A percentile compares a stretch with the other conserved stretches of the same genome.
Conservation (phyloP, 2,329 filamentous ascomycete genomes). For the Calonectria honghensis region DNA sequence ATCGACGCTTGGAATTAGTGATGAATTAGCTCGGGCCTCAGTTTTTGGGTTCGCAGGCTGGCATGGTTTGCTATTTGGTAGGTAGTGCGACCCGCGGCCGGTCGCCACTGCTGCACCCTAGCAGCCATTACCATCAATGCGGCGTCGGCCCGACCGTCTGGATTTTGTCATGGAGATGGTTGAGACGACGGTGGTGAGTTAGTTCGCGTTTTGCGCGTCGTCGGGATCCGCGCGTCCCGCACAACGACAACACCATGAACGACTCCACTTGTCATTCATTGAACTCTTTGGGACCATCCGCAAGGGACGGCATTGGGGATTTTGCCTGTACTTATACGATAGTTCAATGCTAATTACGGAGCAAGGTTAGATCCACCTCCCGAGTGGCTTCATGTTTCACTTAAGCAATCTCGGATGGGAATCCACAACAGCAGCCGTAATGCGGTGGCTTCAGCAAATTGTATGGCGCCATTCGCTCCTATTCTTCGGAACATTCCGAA, state of each 20-base stretch:
- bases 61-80: neutral
- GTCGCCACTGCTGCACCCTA: neutral
- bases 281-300: neutral
- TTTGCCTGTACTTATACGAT: neutral
- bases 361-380: neutral
- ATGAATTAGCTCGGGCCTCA: neutral
- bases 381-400: neutral
- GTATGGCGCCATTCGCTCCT: neutral
- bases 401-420: neutral
- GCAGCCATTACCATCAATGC: neutral
- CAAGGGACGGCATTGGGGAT: neutral
- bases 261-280: neutral
- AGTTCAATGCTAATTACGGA: neutral
- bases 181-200: neutral
- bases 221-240: too few species aligned
- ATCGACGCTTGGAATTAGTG: slow-evolving; percentile 1
- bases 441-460: neutral
- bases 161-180: neutral
- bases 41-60: neutral
- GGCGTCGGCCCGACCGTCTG: neutral
- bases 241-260: neutral
- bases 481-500: neutral
- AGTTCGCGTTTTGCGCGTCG: too few species aligned
- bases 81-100: too few species aligned
- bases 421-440: neutral